Base-by-base conservation (phyloP, 176 grass and related monocot species). In the Avena sativa region DNA sequence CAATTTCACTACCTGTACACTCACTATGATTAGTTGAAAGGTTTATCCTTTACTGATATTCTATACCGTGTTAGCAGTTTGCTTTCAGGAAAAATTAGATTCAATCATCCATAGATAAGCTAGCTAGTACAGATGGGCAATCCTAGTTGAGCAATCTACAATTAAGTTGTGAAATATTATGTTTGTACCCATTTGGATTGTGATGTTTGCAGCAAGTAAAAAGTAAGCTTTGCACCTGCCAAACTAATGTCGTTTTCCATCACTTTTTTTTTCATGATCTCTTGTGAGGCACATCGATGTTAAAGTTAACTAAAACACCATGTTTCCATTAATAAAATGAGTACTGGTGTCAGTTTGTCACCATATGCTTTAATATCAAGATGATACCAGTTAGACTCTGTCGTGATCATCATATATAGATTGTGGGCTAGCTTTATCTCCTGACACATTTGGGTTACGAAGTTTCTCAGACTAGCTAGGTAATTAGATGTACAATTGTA, bases 181-280 rank as follows among this genome's bases (percentile, higher is more conserved):
- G 64, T 36, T 36, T 1, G 15, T 67, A 16, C 64, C 40, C 11
- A 19, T 13, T 13, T 23, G 40, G 40, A 72, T 10, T 0, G 40
- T 72, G 69, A 72, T 72, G 40, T 72, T 4, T 61, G 19, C 11
- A 21, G 19, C 11, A 46, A 47, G 69, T 72, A 40, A 40, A 44
- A 72, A 72, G 40, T 72, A 21, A 61, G 40, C 69, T 72, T 72
- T 72, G 38, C 40, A 2, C 69, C 69, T 72, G 40, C 69, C 69
- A 72, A 72, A 72, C 10, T n/a, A 21, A 1, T 47, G 40, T 34
- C 64, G 7, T 67, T 34, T 0, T 36, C 64, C 30, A 67, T 17
- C 5, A 17, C 30, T 36, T 36, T 16, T 67, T 67, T 63, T 21
- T 63, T 66, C 63, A 17, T 36, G 34, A 13, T 32, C 17, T 66